These are phyloP conservation scores for Tremella yokohamensis DNA, from an alignment of 768 basidiomycete species.

Conservation along the genomic window DNA sequence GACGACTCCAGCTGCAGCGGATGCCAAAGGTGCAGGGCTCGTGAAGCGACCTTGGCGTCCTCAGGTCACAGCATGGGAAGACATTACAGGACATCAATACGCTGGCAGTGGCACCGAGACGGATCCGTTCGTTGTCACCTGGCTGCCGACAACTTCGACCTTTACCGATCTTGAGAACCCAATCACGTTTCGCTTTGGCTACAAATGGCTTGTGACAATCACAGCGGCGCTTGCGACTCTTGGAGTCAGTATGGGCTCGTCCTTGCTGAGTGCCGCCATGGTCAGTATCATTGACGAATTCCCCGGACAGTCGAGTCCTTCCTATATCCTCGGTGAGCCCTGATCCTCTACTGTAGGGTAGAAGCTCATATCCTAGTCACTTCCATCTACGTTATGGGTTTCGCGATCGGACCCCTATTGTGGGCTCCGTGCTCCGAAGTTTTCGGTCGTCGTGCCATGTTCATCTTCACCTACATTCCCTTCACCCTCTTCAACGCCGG, in stretches of 20 bases:
- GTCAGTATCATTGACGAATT: background rate
- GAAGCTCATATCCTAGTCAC: conserved; percentile 32
- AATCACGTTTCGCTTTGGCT: conserved; percentile 22
- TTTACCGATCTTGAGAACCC: conserved; percentile 38
- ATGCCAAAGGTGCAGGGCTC: conserved; percentile 14
- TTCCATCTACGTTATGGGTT: conserved; percentile 32
- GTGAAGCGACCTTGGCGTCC: conserved; percentile 30
- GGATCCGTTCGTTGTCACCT: conserved; percentile 43
- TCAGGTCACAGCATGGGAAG: conserved; percentile 23
- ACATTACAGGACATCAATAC: conserved; percentile 29
- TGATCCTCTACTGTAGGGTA: too few species aligned
- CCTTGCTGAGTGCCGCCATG: conserved; percentile 24
- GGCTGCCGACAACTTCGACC: too few species aligned
- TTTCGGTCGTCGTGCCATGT: conserved; percentile 49
- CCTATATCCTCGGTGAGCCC: background rate
- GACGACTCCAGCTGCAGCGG: too few species aligned
- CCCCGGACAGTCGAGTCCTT: background rate
- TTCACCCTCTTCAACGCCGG: conserved; percentile 50
- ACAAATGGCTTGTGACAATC: conserved; percentile 35
- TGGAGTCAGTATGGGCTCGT: conserved; percentile 33
- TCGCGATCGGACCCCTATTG: conserved; percentile 46
- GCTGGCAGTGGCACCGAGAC: conserved; percentile 34
- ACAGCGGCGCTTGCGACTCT: conserved; percentile 29
- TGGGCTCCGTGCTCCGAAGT: conserved; percentile 49
- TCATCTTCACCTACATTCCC: conserved; percentile 47